phyloP scores from a whole-genome alignment of 805 yeast species.

The Candida insectalens region DNA sequence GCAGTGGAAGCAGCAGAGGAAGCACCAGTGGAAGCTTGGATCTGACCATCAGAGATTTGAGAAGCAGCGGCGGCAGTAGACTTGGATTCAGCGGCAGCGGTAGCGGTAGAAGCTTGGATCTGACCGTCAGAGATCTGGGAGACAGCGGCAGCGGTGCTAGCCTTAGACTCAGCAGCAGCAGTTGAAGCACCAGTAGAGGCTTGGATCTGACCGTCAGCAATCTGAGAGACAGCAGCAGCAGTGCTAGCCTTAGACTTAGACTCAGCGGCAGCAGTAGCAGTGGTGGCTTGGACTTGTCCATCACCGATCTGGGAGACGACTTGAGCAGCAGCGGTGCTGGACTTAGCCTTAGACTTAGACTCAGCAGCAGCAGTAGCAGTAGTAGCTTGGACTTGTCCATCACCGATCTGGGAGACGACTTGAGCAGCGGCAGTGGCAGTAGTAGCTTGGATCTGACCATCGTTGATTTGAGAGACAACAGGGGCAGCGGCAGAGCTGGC shows the following conservation, averaged over 20 bases:
- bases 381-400: conserved; percentile 50
- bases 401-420: conserved; percentile 48
- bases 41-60: conserved; percentile 56
- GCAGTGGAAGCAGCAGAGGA: too few relatives aligned
- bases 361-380: conserved; percentile 20
- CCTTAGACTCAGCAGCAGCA: conserved; percentile 1
- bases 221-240: conserved; percentile 32
- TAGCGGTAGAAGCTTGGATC: conserved; percentile 26
- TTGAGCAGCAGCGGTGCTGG: conserved; percentile 18
- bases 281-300: conserved; percentile 28
- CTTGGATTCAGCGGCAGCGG: conserved; percentile 20
- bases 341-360: conserved; percentile 19
- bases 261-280: conserved; percentile 3
- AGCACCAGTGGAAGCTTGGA: conserved; percentile 41
- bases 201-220: conserved; percentile 40
- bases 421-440: conserved; percentile 23
- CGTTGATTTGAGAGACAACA: conserved; percentile 36
- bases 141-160: conserved; percentile 13
- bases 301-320: conserved; percentile 44
- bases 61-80: conserved; percentile 31
- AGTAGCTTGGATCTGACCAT: conserved; percentile 31
- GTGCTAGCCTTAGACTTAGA: conserved; percentile 13
- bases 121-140: conserved; percentile 32
- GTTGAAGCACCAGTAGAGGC: conserved; percentile 6
- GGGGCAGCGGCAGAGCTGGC: conserved; percentile 14